Base-by-base conservation (phyloP, 1,284 basidiomycete species). In the Boletus albobrunnescens region DNA sequence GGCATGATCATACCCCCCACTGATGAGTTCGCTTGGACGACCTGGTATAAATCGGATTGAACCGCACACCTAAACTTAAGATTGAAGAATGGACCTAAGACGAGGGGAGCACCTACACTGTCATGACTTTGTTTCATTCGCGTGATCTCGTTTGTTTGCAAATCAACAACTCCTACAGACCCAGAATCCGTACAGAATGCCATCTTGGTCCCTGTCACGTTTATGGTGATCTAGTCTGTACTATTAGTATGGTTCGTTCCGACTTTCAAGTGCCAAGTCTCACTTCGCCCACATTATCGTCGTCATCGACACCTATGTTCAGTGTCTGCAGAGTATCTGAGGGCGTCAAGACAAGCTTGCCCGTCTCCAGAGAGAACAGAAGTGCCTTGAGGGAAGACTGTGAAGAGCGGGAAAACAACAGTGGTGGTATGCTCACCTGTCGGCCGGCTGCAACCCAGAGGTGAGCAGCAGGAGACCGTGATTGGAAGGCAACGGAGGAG, bases 141-240 rank as follows among this genome's bases (percentile, higher is more conserved):
- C 10, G 60, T 67, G 17, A 84, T 54, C 5, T 56, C 55, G 33
- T 68, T 67, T 4, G 72, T 77, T 10, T 72, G 59, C 4, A 86
- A 56, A 45, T 89, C 81, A 6, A 88, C 58, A 12, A 82, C 68
- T 0, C 86, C 87, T 12, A 87, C 80, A 8, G 61, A 54, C 0
- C 87, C 88, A 16, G 76, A 76, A 62, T 91, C 88, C 19, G 77
- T 76, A 48, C 78, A 78, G 61, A 85, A 88, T 2, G 82, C 84
- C 33, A 90, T 67, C 54, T 75, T 70, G 33, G 71, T 77, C 53
- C 76, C 76, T 54, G 74, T 75, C 19, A 65, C 51, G 62, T 78
- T 81, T 56, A 86, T 56, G 48, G 71, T 70, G 58, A 88, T 74
- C 85, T 88, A 64, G 64, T 72, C 75, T 65, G 69, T 58, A 17